These are phyloP conservation scores for Melocanna baccifera DNA, from an alignment of 176 grass and related monocot genomes.

Conservation along the genomic window DNA sequence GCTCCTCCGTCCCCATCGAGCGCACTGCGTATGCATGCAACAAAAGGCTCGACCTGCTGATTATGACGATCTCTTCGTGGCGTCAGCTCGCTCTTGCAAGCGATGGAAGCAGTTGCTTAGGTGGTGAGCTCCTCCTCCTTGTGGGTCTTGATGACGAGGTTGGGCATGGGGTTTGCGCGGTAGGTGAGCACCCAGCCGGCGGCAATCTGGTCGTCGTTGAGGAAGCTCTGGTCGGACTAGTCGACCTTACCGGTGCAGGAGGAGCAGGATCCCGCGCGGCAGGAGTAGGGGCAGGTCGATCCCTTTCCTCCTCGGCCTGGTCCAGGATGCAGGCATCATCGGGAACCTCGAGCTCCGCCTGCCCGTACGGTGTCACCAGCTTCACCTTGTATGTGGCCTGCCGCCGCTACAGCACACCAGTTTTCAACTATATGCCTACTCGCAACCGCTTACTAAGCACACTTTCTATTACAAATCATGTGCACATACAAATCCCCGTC, in stretches of 20 bases:
- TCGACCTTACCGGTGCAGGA: slow-evolving; percentile 70
- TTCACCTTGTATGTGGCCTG: slow-evolving; percentile 58
- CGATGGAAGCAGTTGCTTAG: not conserved
- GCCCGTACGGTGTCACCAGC: slow-evolving; percentile 47
- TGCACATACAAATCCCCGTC: too few relatives aligned
- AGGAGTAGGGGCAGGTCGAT: slow-evolving; percentile 79
- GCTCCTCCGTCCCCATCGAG: too few relatives aligned
- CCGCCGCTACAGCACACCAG: not conserved
- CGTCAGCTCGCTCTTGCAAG: too few relatives aligned
- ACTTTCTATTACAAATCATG: too few relatives aligned
- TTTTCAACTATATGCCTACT: too few relatives aligned
- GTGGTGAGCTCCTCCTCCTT: slow-evolving; percentile 72
- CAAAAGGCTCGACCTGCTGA: too few relatives aligned
- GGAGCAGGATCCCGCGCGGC: slow-evolving; percentile 68
- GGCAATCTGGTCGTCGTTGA: slow-evolving; percentile 59
- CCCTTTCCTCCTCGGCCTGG: slow-evolving; percentile 51
- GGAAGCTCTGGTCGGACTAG: slow-evolving; percentile 78
- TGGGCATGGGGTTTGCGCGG: slow-evolving; percentile 58
- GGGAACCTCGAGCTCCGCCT: slow-evolving; percentile 57
- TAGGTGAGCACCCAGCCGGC: slow-evolving; percentile 69
- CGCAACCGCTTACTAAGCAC: too few relatives aligned
- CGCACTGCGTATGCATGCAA: too few relatives aligned
- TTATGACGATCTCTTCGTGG: too few relatives aligned
- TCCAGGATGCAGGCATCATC: slow-evolving; percentile 71
- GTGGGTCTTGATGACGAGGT: slow-evolving; percentile 88